Base-by-base conservation (phyloP, 2,329 filamentous ascomycete species). In the Trichoderma guizhouense region DNA sequence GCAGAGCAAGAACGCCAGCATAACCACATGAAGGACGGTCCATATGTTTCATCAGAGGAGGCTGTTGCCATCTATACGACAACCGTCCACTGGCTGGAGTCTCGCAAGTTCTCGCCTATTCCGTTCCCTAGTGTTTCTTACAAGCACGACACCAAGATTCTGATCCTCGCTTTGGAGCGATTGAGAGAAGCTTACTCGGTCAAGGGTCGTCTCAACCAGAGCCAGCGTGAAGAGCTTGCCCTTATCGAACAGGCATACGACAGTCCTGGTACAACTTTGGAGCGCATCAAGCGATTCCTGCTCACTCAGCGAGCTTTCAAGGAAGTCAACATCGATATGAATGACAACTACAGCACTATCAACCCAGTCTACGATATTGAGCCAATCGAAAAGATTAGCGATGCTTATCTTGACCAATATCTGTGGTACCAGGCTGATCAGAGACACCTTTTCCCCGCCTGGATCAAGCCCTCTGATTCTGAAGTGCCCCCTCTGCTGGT, bases 251-350 rank as follows among this genome's bases (percentile, higher is more conserved):
- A 99, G 82, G 97, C 96, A 5, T 99, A 99, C 77, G 96, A 99
- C 80, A 98, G 95, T 74, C 96, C 97, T 2, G 96, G 96, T 73
- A 99, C 96, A 1, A 98, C 96, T 0, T 82, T 99, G 72, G 95
- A 97, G 74, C 89, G 96, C 72, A 99, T 99, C 84, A 99, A 99
- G 86, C 92, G 96, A 63, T 98, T 98, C 86, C 86, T 99, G 74
- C 89, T 99, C 58, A 99, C 97, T 0, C 96, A 99, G 80, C 90
- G 96, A 81, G 96, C 97, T 1, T 99, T 99, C 88, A 99, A 99
- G 84, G 96, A 99, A 83, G 96, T 99, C 58, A 96, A 95, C 70
- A 99, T 99, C 76, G 96, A 99, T 80, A 99, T 99, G 96, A 99
- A 99, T 81, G 96, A 99, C 84, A 99, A 99, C 79, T 99, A 99